Evolutionary conservation across 805 yeast species (phyloP).

Genomic region (Kluyveromyces siamensis): DNA sequence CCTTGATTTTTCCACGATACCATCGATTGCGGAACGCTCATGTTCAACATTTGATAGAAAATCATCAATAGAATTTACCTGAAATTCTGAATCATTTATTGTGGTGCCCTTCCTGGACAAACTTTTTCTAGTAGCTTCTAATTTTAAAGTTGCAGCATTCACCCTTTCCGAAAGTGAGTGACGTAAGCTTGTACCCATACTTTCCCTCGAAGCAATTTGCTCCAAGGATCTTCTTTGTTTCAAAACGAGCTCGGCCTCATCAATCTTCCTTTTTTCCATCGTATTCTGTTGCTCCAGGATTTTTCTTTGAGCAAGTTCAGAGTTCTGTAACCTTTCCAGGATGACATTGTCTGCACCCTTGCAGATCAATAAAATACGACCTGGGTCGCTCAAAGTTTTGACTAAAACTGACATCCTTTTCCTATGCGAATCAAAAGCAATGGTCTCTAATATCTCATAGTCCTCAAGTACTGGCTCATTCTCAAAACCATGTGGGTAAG

Average conservation of each 20-base stretch:
- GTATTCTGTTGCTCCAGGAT: constrained; percentile 51
- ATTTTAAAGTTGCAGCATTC: constrained; percentile 21
- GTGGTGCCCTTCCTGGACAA: constrained; percentile 14
- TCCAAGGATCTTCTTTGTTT: constrained; percentile 46
- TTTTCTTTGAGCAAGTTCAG: constrained; percentile 52
- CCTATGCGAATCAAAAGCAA: constrained; percentile 80
- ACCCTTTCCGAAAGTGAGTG: constrained; percentile 23
- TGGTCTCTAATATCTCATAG: constrained; percentile 67
- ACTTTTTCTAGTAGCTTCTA: constrained; percentile 25
- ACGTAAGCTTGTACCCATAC: constrained; percentile 23
- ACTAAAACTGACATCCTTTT: constrained; percentile 92
- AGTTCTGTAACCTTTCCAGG: constrained; percentile 56
- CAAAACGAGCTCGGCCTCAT: constrained; percentile 69
- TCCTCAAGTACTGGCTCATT: constrained; percentile 51
- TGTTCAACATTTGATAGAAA: constrained; percentile 34
- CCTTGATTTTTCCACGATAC: constrained; percentile 43
- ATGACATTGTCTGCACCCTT: constrained; percentile 96
- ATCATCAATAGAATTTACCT: constrained; percentile 40
- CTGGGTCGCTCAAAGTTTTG: constrained; percentile 52
- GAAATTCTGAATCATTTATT: constrained; percentile 20
- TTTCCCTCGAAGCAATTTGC: constrained; percentile 16
- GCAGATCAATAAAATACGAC: constrained; percentile 66
- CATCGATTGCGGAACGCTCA: constrained; percentile 44
- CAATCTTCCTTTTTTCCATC: constrained; percentile 54
- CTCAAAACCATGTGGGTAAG: constrained; percentile 78